Evolutionary conservation across 768 basidiomycete genomes (phyloP), one percentile per base, ranked within the genome.

Genomic region (Crepidotus variabilis): DNA sequence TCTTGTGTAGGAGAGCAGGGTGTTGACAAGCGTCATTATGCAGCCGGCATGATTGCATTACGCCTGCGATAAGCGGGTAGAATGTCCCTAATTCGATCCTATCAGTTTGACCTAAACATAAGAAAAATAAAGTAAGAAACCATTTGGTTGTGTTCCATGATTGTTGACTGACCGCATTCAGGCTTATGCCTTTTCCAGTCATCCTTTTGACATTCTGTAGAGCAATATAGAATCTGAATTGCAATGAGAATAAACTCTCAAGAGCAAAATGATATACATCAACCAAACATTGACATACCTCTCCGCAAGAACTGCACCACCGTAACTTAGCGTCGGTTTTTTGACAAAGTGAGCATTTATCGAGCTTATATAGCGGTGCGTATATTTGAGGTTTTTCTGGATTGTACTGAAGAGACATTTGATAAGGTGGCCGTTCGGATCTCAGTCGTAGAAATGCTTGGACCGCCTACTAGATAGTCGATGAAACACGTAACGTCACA

Each of bases 101-200:
- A 51, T 75, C 72, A 2, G 72, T 76, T 58, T 69, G 71, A 2
- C 70, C 72, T 74, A 45, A n/a, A n/a, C n/a, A n/a, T n/a, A n/a
- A n/a, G n/a, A n/a, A n/a, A n/a, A n/a, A n/a, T n/a, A n/a, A n/a
- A n/a, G n/a, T n/a, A n/a, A n/a, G n/a, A n/a, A n/a, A n/a, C n/a
- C n/a, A n/a, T n/a, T n/a, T n/a, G n/a, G n/a, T 24, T 51, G 33
- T 47, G 21, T 52, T 36, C n/a, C 8, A 43, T 28, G n/a, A 24
- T 10, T 20, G 46, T 36, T 22, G n/a, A 57, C 59, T 4, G 18
- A 57, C 59, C 56, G 47, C 59, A 60, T 35, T 33, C n/a, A 16
- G 20, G 28, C 34, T 49, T 36, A 48, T 58, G 32, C 13, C 47
- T 21, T 39, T 28, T 16, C 54, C 59, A 60, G 33, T 60, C 54